A percentile compares a stretch with the other conserved stretches of the same genome.
Conservation (phyloP, 495 filamentous ascomycete genomes). For the Penicillium goetzii region DNA sequence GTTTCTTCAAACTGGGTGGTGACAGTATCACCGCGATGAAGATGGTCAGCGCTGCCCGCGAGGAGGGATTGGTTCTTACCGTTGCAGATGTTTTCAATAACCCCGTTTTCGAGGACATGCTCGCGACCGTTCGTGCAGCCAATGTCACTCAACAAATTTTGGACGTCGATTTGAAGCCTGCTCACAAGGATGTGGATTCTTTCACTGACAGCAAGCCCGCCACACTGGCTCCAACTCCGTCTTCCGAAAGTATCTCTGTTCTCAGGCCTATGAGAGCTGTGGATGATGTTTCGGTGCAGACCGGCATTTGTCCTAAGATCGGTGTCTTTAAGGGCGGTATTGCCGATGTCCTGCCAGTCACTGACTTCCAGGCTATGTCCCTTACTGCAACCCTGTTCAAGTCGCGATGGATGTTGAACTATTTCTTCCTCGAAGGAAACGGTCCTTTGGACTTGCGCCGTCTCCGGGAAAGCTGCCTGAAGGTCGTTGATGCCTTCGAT, state of each 20-base stretch:
- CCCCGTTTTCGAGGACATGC: constrained; percentile 53
- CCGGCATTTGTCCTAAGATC: constrained; percentile 57
- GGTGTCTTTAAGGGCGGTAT: constrained; percentile 60
- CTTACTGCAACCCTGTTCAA: constrained; percentile 61
- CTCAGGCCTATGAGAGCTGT: constrained; percentile 42
- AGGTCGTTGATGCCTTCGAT: constrained; percentile 59
- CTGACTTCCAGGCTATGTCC: constrained; percentile 67
- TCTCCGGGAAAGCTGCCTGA: constrained; percentile 50
- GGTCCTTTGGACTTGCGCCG: constrained; percentile 50
- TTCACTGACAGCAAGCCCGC: constrained; percentile 26
- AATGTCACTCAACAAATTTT: constrained; percentile 33
- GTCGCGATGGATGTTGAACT: constrained; percentile 58
- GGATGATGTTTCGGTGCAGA: constrained; percentile 47
- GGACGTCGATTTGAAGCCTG: constrained; percentile 30
- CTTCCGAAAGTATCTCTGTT: constrained; percentile 50
- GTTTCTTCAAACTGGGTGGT: constrained; percentile 55
- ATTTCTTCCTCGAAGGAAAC: constrained; percentile 59
- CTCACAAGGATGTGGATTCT: constrained; percentile 21
- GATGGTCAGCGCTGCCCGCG: constrained; percentile 61
- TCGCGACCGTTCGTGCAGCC: constrained; percentile 36
- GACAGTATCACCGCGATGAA: constrained; percentile 70
- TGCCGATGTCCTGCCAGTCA: constrained; percentile 61
- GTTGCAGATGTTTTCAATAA: constrained; percentile 57
- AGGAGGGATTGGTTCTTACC: constrained; percentile 57
- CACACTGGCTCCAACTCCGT: constrained; percentile 26